These are phyloP conservation scores for Phytopythium sindhum DNA, from an alignment of 352 stramenopile genomes.

Conservation along the genomic window DNA sequence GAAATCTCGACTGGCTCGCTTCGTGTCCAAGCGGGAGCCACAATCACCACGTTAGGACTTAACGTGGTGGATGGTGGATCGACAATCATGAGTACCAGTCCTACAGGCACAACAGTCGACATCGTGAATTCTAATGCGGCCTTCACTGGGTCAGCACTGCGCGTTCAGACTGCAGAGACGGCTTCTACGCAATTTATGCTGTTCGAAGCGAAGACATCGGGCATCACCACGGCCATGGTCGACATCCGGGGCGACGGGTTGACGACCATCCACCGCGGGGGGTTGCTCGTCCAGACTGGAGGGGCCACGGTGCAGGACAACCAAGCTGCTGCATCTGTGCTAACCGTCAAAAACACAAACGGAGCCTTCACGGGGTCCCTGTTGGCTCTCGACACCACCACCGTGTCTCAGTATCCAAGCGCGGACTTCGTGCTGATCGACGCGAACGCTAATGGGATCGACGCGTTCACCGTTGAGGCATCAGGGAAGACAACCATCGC, in stretches of 20 bases:
- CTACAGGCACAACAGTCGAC: constrained; percentile 19
- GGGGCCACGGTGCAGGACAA: constrained; percentile 39
- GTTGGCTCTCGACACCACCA: constrained; percentile 20
- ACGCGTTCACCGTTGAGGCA: constrained; percentile 41
- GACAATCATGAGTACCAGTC: constrained; percentile 27
- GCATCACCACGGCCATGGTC: constrained; percentile 29
- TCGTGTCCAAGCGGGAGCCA: constrained; percentile 35
- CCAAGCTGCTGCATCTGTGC: constrained; percentile 9
- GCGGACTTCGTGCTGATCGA: constrained; percentile 42
- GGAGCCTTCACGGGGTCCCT: constrained; percentile 22
- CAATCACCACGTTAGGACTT: constrained; percentile 30
- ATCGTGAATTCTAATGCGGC: constrained; percentile 29
- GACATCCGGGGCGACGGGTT: constrained; percentile 43
- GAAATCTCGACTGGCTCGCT: constrained; percentile 50
- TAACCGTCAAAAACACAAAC: constrained; percentile 28
- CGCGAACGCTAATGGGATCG: constrained; percentile 16
- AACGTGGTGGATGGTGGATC: constrained; percentile 30
- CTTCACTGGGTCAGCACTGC: constrained; percentile 35
- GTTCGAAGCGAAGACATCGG: constrained; percentile 29
- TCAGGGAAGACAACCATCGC: constrained; percentile 47
- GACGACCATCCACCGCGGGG: constrained; percentile 41
- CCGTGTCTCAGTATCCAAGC: constrained; percentile 19
- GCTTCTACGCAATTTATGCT: constrained; percentile 34
- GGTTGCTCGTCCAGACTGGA: constrained; percentile 30
- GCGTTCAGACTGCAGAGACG: constrained; percentile 21